Evolutionary conservation across 1,284 basidiomycete genomes (phyloP).

Genomic region (Moesziomyces aphidis): DNA sequence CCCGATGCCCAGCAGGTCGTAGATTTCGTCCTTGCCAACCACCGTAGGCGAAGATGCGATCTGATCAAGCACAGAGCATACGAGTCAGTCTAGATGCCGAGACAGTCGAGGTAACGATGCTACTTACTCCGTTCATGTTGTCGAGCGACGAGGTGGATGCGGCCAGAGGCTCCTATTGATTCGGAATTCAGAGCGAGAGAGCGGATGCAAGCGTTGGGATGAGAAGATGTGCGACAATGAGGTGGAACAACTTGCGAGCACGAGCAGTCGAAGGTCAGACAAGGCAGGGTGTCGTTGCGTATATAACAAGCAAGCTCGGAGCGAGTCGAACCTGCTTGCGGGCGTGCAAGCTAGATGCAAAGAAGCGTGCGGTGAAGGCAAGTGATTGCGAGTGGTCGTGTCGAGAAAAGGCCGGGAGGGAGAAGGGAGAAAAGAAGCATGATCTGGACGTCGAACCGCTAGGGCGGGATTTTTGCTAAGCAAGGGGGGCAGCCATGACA

Average conservation of each 20-base stretch:
- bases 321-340: no score
- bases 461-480: conserved; percentile 11
- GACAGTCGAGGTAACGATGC: no score
- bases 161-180: conserved; percentile 16
- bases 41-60: conserved; percentile 24
- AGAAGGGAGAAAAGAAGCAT: background rate
- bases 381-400: background rate
- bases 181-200: background rate
- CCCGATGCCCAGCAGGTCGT: conserved; percentile 63
- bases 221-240: conserved; percentile 3
- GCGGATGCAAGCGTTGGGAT: background rate
- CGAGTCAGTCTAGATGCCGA: background rate
- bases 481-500: background rate
- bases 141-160: conserved; percentile 32
- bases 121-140: conserved; percentile 38
- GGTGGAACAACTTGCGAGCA: background rate
- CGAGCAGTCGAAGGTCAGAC: background rate
- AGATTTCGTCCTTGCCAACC: conserved; percentile 45
- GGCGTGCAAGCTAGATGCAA: background rate
- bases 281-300: background rate
- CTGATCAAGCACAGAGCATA: background rate
- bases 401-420: background rate
- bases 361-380: background rate
- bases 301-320: conserved; percentile 8
- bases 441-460: conserved; percentile 1